Percentiles rank a stretch among this genome's conserved stretches.
phyloP scores from a whole-genome alignment of 352 stramenopile genomes.

The Globisporangium yorkense region DNA sequence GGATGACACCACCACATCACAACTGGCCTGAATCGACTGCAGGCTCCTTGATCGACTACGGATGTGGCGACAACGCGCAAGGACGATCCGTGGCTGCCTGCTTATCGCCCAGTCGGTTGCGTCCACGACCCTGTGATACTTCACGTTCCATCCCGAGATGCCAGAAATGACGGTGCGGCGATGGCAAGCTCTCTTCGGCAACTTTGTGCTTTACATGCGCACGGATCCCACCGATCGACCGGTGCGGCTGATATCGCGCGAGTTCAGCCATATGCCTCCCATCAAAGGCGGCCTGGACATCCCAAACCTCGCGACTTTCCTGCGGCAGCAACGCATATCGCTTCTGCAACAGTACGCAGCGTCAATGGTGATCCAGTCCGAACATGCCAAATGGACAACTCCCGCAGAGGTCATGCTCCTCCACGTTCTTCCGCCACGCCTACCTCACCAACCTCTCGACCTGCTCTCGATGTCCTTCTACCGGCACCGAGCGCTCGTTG shows the following conservation, averaged over 20 bases:
- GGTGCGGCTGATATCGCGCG: neutral
- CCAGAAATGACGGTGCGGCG: too few species aligned
- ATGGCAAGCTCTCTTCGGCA: too few species aligned
- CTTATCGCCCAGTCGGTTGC: too few species aligned
- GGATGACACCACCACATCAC: too few species aligned
- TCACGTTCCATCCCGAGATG: conserved; percentile 3
- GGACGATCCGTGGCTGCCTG: too few species aligned
- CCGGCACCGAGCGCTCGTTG: neutral
- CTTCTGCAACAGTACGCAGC: neutral
- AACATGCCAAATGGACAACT: neutral
- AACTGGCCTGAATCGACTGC: too few species aligned
- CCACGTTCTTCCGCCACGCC: neutral
- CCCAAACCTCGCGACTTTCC: neutral
- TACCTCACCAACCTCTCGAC: neutral
- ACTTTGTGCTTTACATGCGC: too few species aligned
- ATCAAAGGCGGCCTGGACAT: neutral
- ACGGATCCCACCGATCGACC: neutral
- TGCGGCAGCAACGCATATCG: neutral
- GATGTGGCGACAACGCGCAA: too few species aligned
- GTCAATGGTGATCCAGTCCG: neutral
- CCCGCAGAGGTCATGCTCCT: neutral
- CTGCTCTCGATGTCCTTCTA: conserved; percentile 1
- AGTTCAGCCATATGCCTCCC: neutral
- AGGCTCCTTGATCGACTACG: too few species aligned
- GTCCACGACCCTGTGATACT: conserved; percentile 11